Base-by-base conservation (phyloP, 495 filamentous ascomycete species). In the Hypoxylon crocopeplum region DNA sequence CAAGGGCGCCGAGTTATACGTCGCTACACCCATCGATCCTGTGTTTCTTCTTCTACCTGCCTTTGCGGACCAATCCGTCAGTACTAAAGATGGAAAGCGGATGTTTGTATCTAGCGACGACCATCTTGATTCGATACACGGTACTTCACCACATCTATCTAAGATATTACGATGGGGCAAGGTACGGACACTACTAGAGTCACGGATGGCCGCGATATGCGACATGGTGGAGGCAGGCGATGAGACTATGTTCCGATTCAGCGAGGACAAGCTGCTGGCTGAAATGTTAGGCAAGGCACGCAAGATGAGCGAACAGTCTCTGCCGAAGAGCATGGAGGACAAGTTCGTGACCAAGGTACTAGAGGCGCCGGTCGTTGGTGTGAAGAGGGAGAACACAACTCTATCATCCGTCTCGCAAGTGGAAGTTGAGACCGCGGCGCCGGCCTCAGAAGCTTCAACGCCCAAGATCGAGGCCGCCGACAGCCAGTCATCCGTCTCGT, bases 301-400 rank as follows among this genome's bases (percentile, higher is more conserved):
- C 47, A 79, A 76, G 0, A 91, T 96, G 82, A 79, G 79, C 15
- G 71, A 76, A 5, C 75, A 75, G 0, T 84, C 84, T 0, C 71
- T 97, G 24, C 92, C 94, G 7, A 72, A 74, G 33, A 96, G 89
- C 62, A 80, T 98, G 80, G 95, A 97, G 69, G 88, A 96, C 33
- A 86, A 84, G 21, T 94, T 96, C 64, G 82, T 99, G 10, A 78
- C 74, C 15, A 86, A 88, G 59, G 80, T 83, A n/a, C 72, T 98
- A 20, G 88, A 90, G 48, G 82, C 83, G 38, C 94, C 94, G 0
- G 72, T 92, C 16, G 75, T 89, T 63, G 81, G 79, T 5, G 72
- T 88, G n/a, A 84, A 79, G 63, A 72, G 79, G 34, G 66, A 68
- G 24, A 73, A 79, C 3, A 79, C 81, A 34, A 62, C 58, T 8